Evolutionary conservation across 1,139 yeast species (phyloP), one percentile per base, ranked within the genome.

Genomic region (Pichia sp.): DNA sequence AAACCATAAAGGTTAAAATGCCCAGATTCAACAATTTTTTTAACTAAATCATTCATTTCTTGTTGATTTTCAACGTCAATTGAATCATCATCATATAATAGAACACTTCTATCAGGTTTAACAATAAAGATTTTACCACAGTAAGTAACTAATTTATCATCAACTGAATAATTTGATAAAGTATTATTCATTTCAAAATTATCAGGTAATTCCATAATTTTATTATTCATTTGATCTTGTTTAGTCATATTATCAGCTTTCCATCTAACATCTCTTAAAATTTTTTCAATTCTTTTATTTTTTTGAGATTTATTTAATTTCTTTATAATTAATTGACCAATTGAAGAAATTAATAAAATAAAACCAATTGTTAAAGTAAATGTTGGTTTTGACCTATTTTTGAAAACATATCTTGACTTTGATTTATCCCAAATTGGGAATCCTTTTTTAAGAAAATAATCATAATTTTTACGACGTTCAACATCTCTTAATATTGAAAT

Each of bases 371-470:
- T 38, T 6, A 48, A 9, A 25, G 43, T 23, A 3, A 51, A 40
- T 11, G 40, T 36, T 3, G 53, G 54, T 30, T 49, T 47, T 3
- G 45, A 44, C 29, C 49, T 50, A 28, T 51, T 46, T 23, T 46
- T 46, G 30, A 49, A 54, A n/a, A 41, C 29, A 39, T 49, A 51
- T 6, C 25, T 34, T 2, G 39, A 31, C 10, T 43, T 51, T 4
- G 34, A 16, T 5, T 41, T 26, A 30, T 46, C 44, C 46, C 49
- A 87, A 48, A 73, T 73, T 5, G 98, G 99, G 65, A 92, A 92
- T 4, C 98, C 99, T 54, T 81, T 77, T 34, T 75, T 70, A 47
- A 85, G 69, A 65, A 87, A 92, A 63, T 81, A 90, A 62, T 92
- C 97, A 62, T 92, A 92, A 20, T 92, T 72, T 52, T 81, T 82